These are phyloP conservation scores for Physcomitrium patens DNA, from an alignment of 225 moss, liverwort and hornwort species.

Conservation along the genomic window DNA sequence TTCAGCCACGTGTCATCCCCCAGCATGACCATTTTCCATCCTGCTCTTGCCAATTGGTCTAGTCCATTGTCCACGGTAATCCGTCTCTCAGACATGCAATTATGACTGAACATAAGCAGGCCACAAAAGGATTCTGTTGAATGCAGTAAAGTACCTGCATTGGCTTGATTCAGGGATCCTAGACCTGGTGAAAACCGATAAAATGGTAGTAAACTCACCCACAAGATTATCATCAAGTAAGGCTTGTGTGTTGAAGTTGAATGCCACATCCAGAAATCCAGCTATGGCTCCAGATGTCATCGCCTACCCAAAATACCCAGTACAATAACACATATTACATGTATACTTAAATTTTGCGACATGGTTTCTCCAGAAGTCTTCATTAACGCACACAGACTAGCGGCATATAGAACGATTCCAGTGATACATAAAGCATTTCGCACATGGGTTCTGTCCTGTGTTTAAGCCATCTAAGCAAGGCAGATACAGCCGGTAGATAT, in stretches of 20 bases:
- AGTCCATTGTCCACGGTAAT: conserved; percentile 49
- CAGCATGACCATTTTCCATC: conserved; percentile 92
- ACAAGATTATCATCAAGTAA: conserved; percentile 82
- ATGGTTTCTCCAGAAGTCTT: conserved; percentile 9
- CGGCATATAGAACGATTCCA: conserved; percentile 1
- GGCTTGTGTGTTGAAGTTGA: conserved; percentile 91
- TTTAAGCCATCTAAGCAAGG: conserved; percentile 3
- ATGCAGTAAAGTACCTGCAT: conserved; percentile 22
- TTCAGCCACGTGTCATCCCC: conserved; percentile 96
- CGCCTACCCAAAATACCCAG: conserved; percentile 44
- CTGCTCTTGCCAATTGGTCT: conserved; percentile 76
- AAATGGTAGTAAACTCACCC: conserved; percentile 46
- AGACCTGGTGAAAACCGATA: conserved; percentile 8
- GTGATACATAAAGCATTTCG: conserved; percentile 15
- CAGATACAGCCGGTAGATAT: not conserved
- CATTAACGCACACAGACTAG: conserved; percentile 4
- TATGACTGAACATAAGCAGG: conserved; percentile 37
- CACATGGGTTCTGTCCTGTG: not conserved
- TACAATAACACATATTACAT: conserved; percentile 15
- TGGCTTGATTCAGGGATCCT: conserved; percentile 8
- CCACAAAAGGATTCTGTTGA: conserved; percentile 24
- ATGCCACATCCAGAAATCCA: conserved; percentile 90
- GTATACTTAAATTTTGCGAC: conserved; percentile 7
- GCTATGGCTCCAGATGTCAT: conserved; percentile 96
- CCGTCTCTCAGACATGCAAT: conserved; percentile 45